Evolutionary conservation across 2,329 filamentous ascomycete genomes (phyloP).

Genomic region (Penicillium sp.): DNA sequence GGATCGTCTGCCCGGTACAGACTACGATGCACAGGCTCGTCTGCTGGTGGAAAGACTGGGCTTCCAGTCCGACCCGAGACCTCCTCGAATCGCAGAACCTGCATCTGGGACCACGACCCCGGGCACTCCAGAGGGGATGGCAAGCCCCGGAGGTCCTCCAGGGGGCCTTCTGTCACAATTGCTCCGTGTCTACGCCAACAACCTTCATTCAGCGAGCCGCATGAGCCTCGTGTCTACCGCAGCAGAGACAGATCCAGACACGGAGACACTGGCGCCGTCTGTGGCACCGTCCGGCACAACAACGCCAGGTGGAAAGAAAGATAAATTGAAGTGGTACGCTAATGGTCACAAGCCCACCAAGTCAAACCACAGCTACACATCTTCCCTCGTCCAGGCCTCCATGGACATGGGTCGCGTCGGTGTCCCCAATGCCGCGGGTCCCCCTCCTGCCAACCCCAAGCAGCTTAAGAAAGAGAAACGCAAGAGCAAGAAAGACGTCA

Average conservation of each 20-base stretch:
- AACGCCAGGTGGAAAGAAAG: conserved; percentile 22
- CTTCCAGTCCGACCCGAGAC: background rate
- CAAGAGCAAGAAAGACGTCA: conserved; percentile 44
- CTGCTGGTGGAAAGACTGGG: conserved; percentile 22
- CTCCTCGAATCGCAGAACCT: conserved; percentile 6
- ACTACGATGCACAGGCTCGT: conserved; percentile 24
- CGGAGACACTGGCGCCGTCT: conserved; percentile 16
- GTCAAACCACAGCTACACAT: conserved; percentile 22
- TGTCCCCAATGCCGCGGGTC: conserved; percentile 23
- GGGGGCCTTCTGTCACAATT: conserved; percentile 68
- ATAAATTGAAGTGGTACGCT: conserved; percentile 35
- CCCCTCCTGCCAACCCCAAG: conserved; percentile 18
- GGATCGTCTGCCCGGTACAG: conserved; percentile 3
- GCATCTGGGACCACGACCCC: conserved; percentile 20
- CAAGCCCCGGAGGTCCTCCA: conserved; percentile 16
- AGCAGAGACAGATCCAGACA: conserved; percentile 17
- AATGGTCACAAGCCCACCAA: conserved; percentile 19
- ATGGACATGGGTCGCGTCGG: conserved; percentile 28
- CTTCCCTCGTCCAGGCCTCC: conserved; percentile 29
- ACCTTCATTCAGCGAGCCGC: conserved; percentile 34
- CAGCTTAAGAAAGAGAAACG: conserved; percentile 37
- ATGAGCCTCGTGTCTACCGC: conserved; percentile 21
- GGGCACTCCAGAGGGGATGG: conserved; percentile 16
- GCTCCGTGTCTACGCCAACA: conserved; percentile 65
- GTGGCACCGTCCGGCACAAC: conserved; percentile 13